Evolutionary conservation across 2,329 filamentous ascomycete species (phyloP).

Genomic region (Monosporascus ibericus): DNA sequence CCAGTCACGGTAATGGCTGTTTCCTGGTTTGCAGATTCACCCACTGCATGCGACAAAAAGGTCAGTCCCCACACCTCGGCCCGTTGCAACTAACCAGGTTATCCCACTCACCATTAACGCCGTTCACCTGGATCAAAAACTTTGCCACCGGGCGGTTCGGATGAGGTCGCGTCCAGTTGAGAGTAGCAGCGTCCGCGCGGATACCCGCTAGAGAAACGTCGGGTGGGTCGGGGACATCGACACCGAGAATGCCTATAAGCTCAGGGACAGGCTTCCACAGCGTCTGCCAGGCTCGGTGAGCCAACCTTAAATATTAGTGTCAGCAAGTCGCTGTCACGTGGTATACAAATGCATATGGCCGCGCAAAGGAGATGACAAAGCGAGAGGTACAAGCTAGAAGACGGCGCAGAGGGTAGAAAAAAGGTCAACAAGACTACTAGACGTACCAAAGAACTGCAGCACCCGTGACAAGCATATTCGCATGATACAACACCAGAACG

Average conservation of each 20-base stretch:
- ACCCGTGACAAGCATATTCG: slow-evolving; percentile 49
- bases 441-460: slow-evolving; percentile 49
- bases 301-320: slow-evolving; percentile 51
- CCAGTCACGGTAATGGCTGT: slow-evolving; percentile 89
- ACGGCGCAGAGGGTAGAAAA: slow-evolving; percentile 2
- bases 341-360: not conserved
- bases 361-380: too few relatives aligned
- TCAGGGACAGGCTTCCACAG: slow-evolving; percentile 86
- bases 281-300: slow-evolving; percentile 81
- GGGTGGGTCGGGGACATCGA: slow-evolving; percentile 87
- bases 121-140: slow-evolving; percentile 90
- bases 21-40: slow-evolving; percentile 74
- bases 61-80: slow-evolving; percentile 6
- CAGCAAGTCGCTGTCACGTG: slow-evolving; percentile 6
- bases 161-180: slow-evolving; percentile 81
- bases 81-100: not conserved
- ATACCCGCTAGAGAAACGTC: slow-evolving; percentile 88
- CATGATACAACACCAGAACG: slow-evolving; percentile 40
- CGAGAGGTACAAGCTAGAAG: not conserved
- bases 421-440: slow-evolving; percentile 2
- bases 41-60: slow-evolving; percentile 49
- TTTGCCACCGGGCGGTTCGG: slow-evolving; percentile 66
- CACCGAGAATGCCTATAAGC: slow-evolving; percentile 82
- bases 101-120: slow-evolving; percentile 66
- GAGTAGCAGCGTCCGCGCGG: slow-evolving; percentile 75